A percentile compares a stretch with the other conserved stretches of the same genome.
phyloP scores from a whole-genome alignment of 805 yeast genomes.

The Clavispora asparagi region DNA sequence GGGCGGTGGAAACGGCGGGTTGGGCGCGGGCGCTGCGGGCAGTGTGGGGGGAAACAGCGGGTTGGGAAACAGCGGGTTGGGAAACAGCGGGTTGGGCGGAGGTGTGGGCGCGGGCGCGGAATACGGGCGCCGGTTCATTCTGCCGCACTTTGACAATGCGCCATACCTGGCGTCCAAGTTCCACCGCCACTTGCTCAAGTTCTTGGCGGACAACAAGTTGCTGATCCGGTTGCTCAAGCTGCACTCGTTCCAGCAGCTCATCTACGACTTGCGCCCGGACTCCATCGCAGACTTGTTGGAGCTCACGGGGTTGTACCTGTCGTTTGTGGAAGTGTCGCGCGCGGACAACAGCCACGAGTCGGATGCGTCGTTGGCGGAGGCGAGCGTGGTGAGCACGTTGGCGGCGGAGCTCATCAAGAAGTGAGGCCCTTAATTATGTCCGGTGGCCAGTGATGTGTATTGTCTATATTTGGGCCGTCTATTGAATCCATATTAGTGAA shows the following conservation, averaged over 20 bases:
- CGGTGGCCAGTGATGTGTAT: background rate
- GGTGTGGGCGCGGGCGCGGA: background rate
- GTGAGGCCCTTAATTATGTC: background rate
- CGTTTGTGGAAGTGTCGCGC: slow-evolving; percentile 41
- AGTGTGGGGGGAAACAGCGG: background rate
- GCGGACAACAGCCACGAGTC: slow-evolving; percentile 13
- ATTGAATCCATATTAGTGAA: no score
- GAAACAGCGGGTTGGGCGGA: no score
- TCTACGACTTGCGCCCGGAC: slow-evolving; percentile 46
- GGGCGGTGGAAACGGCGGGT: background rate
- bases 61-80: no score
- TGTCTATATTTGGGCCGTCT: background rate
- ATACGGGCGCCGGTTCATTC: slow-evolving; percentile 3
- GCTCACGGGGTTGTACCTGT: slow-evolving; percentile 39
- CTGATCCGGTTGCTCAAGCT: slow-evolving; percentile 45
- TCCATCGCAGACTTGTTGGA: slow-evolving; percentile 44
- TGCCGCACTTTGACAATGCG: slow-evolving; percentile 26
- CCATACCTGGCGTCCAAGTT: slow-evolving; percentile 44
- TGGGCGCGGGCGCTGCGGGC: background rate
- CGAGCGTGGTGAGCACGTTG: slow-evolving; percentile 20
- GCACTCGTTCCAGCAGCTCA: slow-evolving; percentile 46
- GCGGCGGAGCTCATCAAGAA: slow-evolving; percentile 12
- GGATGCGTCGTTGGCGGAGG: slow-evolving; percentile 17
- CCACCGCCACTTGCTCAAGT: slow-evolving; percentile 47
- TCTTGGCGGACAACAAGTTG: slow-evolving; percentile 48